Evolutionary conservation across 2,329 filamentous ascomycete genomes (phyloP).

Genomic region (Verticillium tricorpus): DNA sequence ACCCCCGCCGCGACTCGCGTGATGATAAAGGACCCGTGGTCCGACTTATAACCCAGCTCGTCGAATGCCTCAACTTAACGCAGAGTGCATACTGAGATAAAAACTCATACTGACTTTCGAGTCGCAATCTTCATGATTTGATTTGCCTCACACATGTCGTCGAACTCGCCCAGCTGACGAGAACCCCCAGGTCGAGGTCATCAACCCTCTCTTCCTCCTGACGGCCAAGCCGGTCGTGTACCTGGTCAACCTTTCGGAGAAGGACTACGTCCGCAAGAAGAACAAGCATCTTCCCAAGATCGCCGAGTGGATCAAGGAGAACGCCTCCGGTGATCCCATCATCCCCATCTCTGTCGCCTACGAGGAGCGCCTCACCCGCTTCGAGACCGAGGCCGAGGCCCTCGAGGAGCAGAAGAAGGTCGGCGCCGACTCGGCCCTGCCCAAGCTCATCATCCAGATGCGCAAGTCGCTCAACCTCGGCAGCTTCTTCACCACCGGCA

Average conservation of each 20-base stretch:
- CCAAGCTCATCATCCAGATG: constrained; percentile 91
- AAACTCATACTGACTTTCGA: constrained; percentile 20
- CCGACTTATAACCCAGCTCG: constrained; percentile 99
- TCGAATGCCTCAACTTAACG: constrained; percentile 82
- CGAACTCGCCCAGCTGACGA: constrained; percentile 21
- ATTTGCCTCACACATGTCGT: constrained; percentile 13
- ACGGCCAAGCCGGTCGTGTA: constrained; percentile 97
- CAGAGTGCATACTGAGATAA: constrained; percentile 86
- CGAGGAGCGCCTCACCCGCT: constrained; percentile 83
- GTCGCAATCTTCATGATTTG: background rate
- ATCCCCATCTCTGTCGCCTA: constrained; percentile 90
- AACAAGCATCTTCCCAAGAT: constrained; percentile 97
- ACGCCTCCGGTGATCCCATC: constrained; percentile 82
- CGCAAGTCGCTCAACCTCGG: constrained; percentile 83
- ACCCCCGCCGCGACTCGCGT: constrained; percentile 44
- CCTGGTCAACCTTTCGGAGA: constrained; percentile 94
- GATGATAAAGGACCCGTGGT: constrained; percentile 97
- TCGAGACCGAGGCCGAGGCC: constrained; percentile 72
- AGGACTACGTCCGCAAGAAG: constrained; percentile 97
- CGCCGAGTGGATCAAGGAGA: constrained; percentile 90
- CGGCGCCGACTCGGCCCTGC: constrained; percentile 80
- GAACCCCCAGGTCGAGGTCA: constrained; percentile 75
- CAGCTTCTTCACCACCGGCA: constrained; percentile 95
- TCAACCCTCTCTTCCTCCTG: constrained; percentile 93
- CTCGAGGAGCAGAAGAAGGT: constrained; percentile 85